A percentile compares a stretch with the other conserved stretches of the same genome.
Conservation (phyloP, 139 green algal species). For the Dunaliella primolecta region DNA sequence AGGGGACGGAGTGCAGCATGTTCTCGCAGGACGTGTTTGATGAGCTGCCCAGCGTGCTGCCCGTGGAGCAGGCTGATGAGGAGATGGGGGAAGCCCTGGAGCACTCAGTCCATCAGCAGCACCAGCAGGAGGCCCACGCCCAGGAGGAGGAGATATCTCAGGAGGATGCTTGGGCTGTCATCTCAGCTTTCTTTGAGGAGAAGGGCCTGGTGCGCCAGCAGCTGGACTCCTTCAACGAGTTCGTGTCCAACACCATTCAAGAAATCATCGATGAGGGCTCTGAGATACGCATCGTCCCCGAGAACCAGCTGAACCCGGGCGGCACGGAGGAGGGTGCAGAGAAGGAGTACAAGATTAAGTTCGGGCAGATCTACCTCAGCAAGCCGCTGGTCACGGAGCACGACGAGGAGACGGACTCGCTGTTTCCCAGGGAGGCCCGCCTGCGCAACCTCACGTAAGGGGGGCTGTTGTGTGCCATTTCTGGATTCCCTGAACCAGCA, state of each 20-base stretch:
- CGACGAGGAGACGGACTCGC: conserved; percentile 81
- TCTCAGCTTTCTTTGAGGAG: conserved; percentile 86
- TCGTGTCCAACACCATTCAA: conserved; percentile 88
- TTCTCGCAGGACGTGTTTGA: conserved; percentile 7
- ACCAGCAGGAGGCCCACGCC: not conserved
- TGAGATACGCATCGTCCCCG: conserved; percentile 65
- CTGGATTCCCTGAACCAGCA: too few relatives aligned
- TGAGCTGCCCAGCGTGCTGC: not conserved
- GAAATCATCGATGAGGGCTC: conserved; percentile 57
- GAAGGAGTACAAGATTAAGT: conserved; percentile 69
- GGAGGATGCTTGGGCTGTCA: conserved; percentile 59
- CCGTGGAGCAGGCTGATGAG: conserved; percentile 2
- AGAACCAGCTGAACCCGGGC: conserved; percentile 78
- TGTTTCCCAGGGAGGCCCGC: conserved; percentile 95
- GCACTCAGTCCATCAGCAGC: not conserved
- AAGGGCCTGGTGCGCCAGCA: conserved; percentile 97
- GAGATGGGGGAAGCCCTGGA: not conserved
- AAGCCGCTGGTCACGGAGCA: conserved; percentile 90
- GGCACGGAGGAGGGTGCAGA: conserved; percentile 34
- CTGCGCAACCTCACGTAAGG: conserved; percentile 94
- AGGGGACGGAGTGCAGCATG: not conserved
- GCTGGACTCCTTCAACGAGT: conserved; percentile 99
- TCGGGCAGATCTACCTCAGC: conserved; percentile 94
- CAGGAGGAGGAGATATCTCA: conserved; percentile 23
- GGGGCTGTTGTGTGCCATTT: too few relatives aligned